phyloP scores from a whole-genome alignment of 2,329 filamentous ascomycete genomes.

The Colletotrichum sublineola region DNA sequence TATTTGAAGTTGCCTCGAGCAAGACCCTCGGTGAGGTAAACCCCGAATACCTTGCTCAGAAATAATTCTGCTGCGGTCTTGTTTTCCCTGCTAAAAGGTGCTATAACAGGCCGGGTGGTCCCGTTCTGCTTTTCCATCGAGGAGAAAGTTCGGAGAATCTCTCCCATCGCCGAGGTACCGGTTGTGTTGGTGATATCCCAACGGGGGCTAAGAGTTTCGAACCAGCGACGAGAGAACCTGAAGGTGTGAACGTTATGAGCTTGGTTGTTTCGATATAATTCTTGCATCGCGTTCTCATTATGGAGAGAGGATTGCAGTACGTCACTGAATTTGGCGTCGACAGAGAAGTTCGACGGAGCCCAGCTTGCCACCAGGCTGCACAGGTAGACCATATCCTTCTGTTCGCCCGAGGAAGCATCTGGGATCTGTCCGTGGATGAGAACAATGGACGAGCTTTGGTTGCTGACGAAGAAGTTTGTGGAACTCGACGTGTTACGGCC shows the following conservation, averaged over 20 bases:
- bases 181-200: background rate
- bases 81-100: background rate
- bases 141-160: background rate
- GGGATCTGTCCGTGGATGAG: background rate
- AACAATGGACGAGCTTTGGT: background rate
- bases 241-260: background rate
- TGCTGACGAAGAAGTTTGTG: background rate
- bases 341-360: background rate
- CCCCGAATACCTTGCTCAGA: conserved; percentile 17
- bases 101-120: background rate
- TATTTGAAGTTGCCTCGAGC: background rate
- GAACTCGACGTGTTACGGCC: background rate
- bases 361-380: conserved; percentile 23
- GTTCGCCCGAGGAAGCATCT: background rate
- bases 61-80: background rate
- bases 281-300: background rate
- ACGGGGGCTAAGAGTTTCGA: background rate
- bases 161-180: background rate
- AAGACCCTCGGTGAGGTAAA: conserved; percentile 8
- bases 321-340: conserved; percentile 7
- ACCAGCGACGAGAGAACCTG: background rate
- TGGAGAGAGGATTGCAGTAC: conserved; percentile 10
- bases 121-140: background rate
- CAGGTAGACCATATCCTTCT: background rate
- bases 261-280: background rate